Evolutionary conservation across 1,139 yeast genomes (phyloP), one percentile per base, ranked within the genome.

Genomic region (Dujonia santamariae): DNA sequence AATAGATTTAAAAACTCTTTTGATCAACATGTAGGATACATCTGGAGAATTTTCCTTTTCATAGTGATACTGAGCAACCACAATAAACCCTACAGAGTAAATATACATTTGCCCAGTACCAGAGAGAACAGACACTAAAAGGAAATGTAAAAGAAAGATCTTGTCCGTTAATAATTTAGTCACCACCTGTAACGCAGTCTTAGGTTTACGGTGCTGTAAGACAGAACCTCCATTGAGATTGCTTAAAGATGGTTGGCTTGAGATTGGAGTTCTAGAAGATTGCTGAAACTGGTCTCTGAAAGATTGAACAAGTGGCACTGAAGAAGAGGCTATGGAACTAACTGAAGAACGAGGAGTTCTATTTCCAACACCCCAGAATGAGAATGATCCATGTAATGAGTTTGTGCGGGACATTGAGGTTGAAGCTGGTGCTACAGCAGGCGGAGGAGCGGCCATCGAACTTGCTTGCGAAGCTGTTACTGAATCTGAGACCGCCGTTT

Each of bases 21-120:
- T 19, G 16, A 9, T 22, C n/a, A 18, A 3, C 9, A 13, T 8
- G 19, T 14, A 12, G 19, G 19, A 14, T 27, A n/a, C 26, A 5
- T 34, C 38, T 7, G 19, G 28, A 7, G 28, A 36, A 8, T 30
- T 14, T 36, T 14, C 32, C 33, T 44, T 33, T 9, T 44, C 49
- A 40, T 55, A 56, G 30, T 58, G 51, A 33, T 53, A 55, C 38
- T 68, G 74, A 4, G 75, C 74, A 2, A 60, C 55, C 4, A 63
- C 72, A 18, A 69, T 56, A 39, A 67, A 69, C 1, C 75, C 75
- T 7, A 69, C 65, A 1, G 68, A 56, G 42, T 58, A 69, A 29
- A 69, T 68, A 39, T 69, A 69, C 56, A 61, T 66, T 43, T 67
- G 75, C 22, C 71, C 61, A 19, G 61, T 50, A 0, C 74, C 74